Evolutionary conservation across 768 basidiomycete genomes (phyloP), one percentile per base, ranked within the genome.

Genomic region (Mycena amicta): DNA sequence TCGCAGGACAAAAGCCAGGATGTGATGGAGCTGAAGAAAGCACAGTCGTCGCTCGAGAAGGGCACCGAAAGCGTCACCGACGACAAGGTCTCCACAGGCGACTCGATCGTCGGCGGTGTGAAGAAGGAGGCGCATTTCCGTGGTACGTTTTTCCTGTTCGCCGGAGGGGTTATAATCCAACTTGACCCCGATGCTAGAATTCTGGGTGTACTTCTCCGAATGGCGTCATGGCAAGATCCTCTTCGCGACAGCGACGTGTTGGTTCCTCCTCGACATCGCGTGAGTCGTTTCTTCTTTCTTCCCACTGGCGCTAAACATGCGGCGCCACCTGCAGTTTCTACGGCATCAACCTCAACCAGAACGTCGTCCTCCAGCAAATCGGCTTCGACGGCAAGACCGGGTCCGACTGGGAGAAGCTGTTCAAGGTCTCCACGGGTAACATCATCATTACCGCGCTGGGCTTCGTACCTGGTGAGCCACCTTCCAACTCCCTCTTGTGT

Each of bases 221-320:
- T 90, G 88, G 88, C 75, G 82, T 5, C 88, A 92, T 55, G 74
- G 78, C 3, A 88, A 86, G 66, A 69, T 86, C 22, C 74, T 93
- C 13, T 74, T 92, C 45, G 90, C 86, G 12, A 92, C 90, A 0
- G 82, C 80, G 55, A 28, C 69, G 41, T 87, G 83, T 61, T 92
- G 91, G 91, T 90, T 92, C 75, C 67, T 92, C 23, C 78, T 91
- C 30, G 90, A 91, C 63, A 80, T 91, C 29, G 86, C 89, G 82
- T 87, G 64, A 56, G 76, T 70, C 52, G 12, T 30, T 57, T 56
- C 13, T 53, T n/a, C 52, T 39, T n/a, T n/a, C n/a, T n/a, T n/a
- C n/a, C n/a, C n/a, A n/a, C 26, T 13, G 23, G 40, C 12, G 53
- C 39, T 31, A 26, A 25, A 41, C 23, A 27, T 31, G 23, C 31